phyloP scores from a whole-genome alignment of 495 filamentous ascomycete genomes.

The Aspergillus conjunctus region DNA sequence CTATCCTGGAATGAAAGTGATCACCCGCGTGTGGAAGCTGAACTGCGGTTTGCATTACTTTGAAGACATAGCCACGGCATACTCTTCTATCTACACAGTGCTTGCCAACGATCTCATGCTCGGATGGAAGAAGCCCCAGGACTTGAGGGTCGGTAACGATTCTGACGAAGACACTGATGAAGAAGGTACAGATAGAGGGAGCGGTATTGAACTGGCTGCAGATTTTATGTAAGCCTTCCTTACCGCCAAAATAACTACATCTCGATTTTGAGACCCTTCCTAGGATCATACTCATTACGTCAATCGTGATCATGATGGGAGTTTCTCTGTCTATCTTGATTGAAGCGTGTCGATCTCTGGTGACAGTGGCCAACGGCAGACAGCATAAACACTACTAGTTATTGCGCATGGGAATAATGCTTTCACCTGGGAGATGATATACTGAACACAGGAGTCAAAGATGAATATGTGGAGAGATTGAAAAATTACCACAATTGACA shows the following conservation, averaged over 20 bases:
- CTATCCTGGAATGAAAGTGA: conserved; percentile 77
- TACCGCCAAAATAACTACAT: background rate
- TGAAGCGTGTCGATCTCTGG: too few species aligned
- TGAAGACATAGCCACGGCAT: conserved; percentile 55
- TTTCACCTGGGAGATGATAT: too few species aligned
- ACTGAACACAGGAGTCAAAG: too few species aligned
- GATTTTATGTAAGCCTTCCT: background rate
- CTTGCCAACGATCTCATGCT: conserved; percentile 74
- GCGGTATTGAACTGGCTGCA: background rate
- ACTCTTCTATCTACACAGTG: conserved; percentile 60
- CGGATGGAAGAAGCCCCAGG: conserved; percentile 59
- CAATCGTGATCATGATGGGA: too few species aligned
- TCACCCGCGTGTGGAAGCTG: conserved; percentile 61
- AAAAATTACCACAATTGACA: background rate
- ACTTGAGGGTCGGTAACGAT: conserved; percentile 19
- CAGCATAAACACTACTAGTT: too few species aligned
- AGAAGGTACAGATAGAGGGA: conserved; percentile 13
- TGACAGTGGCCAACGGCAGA: too few species aligned
- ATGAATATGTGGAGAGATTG: too few species aligned
- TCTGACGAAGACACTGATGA: conserved; percentile 13
- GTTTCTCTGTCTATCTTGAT: too few species aligned
- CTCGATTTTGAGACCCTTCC: too few species aligned
- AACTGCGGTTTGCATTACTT: conserved; percentile 64
- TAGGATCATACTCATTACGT: too few species aligned
- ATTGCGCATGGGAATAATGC: too few species aligned